These are phyloP conservation scores for Carex pumila DNA, from an alignment of 176 grass and related monocot genomes.

Conservation along the genomic window DNA sequence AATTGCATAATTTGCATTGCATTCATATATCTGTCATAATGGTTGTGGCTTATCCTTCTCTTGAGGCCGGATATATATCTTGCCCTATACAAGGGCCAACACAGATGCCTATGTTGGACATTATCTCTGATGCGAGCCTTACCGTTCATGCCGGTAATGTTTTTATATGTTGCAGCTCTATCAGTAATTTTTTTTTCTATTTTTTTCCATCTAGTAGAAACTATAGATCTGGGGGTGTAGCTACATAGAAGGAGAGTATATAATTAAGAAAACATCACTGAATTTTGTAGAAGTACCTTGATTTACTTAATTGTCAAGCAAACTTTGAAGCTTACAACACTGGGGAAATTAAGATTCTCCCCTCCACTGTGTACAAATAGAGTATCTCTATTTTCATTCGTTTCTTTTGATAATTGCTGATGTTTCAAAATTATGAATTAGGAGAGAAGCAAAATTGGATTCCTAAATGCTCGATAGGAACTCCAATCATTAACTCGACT, in stretches of 20 bases:
- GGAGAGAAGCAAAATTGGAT: background rate
- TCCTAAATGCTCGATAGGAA: slow-evolving; percentile 17
- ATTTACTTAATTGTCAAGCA: too few species aligned
- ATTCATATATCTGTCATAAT: background rate
- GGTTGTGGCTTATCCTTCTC: background rate
- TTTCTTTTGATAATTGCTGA: background rate
- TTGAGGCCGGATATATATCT: background rate
- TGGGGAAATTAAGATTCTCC: too few species aligned
- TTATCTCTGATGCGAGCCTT: background rate
- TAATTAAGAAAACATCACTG: too few species aligned
- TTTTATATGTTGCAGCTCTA: background rate
- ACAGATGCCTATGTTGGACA: background rate
- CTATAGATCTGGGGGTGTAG: background rate
- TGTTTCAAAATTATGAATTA: background rate
- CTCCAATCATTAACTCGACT: slow-evolving; percentile 85
- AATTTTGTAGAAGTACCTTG: too few species aligned
- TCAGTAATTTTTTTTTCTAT: background rate
- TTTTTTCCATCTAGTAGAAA: background rate
- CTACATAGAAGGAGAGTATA: too few species aligned
- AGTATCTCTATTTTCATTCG: background rate
- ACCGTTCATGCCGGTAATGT: slow-evolving; percentile 4
- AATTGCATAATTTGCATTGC: too few species aligned
- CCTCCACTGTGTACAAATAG: too few species aligned
- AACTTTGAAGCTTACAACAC: too few species aligned
- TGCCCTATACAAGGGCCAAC: background rate